phyloP scores from a whole-genome alignment of 352 stramenopile genomes.

The Elongisporangium senticosum region DNA sequence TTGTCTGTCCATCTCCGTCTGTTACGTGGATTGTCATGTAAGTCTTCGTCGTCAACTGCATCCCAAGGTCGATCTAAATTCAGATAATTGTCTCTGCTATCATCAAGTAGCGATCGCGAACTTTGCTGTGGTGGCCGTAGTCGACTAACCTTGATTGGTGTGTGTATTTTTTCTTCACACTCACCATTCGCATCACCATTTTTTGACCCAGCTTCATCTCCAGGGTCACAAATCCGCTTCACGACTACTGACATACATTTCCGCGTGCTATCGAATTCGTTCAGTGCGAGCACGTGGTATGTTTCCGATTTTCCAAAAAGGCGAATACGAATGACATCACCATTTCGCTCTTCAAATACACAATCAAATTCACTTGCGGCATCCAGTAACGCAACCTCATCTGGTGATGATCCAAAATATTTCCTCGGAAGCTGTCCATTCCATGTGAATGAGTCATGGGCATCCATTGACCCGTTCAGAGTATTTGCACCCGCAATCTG shows the following conservation, averaged over 20 bases:
- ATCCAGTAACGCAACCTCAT: constrained; percentile 78
- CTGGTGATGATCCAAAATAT: constrained; percentile 75
- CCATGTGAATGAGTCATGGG: constrained; percentile 5
- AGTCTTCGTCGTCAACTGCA: background rate
- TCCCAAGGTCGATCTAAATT: constrained; percentile 16
- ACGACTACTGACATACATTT: constrained; percentile 86
- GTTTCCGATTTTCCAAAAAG: constrained; percentile 72
- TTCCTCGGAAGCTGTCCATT: constrained; percentile 17
- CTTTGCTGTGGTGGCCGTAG: background rate
- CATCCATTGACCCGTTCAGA: constrained; percentile 15
- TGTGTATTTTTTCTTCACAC: background rate
- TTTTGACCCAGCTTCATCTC: background rate
- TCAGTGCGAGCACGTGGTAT: constrained; percentile 73
- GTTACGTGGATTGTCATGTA: background rate
- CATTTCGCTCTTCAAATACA: constrained; percentile 66
- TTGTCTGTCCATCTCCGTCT: background rate
- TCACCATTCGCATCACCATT: constrained; percentile 2
- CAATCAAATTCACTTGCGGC: constrained; percentile 79
- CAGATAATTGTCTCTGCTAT: background rate
- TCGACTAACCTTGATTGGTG: background rate
- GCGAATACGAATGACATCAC: constrained; percentile 68
- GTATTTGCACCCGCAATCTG: constrained; percentile 19
- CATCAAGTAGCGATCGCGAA: background rate
- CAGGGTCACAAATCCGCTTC: constrained; percentile 27
- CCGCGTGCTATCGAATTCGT: constrained; percentile 83